Conservation (phyloP, 495 filamentous ascomycete species). For the Letharia columbiana region DNA sequence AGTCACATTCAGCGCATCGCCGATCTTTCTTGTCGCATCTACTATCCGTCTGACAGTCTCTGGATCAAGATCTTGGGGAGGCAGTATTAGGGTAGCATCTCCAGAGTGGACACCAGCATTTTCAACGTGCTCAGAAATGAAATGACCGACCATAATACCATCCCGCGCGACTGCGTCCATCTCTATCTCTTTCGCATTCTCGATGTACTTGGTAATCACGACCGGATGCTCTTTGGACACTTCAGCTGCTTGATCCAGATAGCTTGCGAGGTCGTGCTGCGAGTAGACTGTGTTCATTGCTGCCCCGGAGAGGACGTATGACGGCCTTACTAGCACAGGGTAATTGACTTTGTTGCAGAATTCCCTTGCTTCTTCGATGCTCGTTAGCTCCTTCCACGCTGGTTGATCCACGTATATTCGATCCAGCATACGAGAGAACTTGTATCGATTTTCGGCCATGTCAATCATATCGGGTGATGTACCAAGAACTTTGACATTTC, state of each 20-base stretch:
- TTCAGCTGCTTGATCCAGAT: constrained; percentile 78
- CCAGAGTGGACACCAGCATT: constrained; percentile 97
- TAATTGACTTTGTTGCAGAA: constrained; percentile 88
- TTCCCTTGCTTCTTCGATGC: constrained; percentile 70
- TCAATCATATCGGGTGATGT: constrained; percentile 99
- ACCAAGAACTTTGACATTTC: constrained; percentile 85
- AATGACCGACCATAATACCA: constrained; percentile 83
- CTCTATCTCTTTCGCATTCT: constrained; percentile 94
- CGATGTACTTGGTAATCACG: constrained; percentile 99
- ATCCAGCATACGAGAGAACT: constrained; percentile 96
- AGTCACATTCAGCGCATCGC: constrained; percentile 87
- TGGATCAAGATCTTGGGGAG: constrained; percentile 84
- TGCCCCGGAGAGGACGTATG: constrained; percentile 95
- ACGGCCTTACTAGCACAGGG: constrained; percentile 88
- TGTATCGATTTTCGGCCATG: constrained; percentile 93
- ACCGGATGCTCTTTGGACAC: constrained; percentile 97
- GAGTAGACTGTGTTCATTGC: constrained; percentile 99
- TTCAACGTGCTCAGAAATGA: constrained; percentile 94
- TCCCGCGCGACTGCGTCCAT: constrained; percentile 88
- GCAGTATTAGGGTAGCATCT: constrained; percentile 92
- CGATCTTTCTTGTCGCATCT: constrained; percentile 93
- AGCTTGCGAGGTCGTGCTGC: constrained; percentile 79
- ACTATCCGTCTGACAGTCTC: constrained; percentile 87
- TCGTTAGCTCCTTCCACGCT: constrained; percentile 94
- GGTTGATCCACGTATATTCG: constrained; percentile 92